These are phyloP conservation scores for Xylariales sp. DNA, from an alignment of 2,329 filamentous ascomycete species.

Conservation along the genomic window DNA sequence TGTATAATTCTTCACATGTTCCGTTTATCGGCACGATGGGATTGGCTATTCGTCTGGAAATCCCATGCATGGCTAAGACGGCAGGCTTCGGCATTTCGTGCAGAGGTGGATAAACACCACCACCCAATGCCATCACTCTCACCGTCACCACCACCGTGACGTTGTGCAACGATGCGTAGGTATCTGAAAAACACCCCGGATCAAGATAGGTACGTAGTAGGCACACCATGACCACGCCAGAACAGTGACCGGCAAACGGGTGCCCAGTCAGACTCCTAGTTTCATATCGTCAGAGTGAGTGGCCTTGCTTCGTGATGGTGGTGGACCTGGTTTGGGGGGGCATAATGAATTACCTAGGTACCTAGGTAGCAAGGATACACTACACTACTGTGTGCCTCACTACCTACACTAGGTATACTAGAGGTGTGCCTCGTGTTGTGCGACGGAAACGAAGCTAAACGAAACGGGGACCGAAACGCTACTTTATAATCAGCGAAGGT, in stretches of 20 bases:
- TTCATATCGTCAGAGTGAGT: constrained; percentile 17
- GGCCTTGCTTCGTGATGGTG: constrained; percentile 18
- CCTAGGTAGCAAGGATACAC: background rate
- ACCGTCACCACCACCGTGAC: constrained; percentile 3
- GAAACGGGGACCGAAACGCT: constrained; percentile 23
- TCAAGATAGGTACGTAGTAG: background rate
- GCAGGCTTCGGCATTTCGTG: constrained; percentile 40
- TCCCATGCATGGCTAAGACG: constrained; percentile 25
- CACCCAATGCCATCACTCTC: background rate
- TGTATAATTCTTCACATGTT: constrained; percentile 26
- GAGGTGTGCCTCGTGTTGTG: constrained; percentile 24
- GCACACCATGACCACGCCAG: background rate
- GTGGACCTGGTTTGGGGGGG: background rate
- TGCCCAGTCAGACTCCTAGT: constrained; percentile 5
- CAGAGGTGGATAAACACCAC: constrained; percentile 16
- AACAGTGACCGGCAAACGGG: background rate
- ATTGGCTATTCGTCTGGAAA: constrained; percentile 20
- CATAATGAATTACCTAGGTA: background rate
- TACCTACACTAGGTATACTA: too few relatives aligned
- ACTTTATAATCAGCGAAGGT: background rate
- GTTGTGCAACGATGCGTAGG: constrained; percentile 21
- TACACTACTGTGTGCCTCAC: too few relatives aligned
- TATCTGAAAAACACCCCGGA: constrained; percentile 17
- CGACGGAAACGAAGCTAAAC: background rate
- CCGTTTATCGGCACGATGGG: background rate